Evolutionary conservation across 2,329 filamentous ascomycete genomes (phyloP).

Genomic region (Akanthomyces lecanii): DNA sequence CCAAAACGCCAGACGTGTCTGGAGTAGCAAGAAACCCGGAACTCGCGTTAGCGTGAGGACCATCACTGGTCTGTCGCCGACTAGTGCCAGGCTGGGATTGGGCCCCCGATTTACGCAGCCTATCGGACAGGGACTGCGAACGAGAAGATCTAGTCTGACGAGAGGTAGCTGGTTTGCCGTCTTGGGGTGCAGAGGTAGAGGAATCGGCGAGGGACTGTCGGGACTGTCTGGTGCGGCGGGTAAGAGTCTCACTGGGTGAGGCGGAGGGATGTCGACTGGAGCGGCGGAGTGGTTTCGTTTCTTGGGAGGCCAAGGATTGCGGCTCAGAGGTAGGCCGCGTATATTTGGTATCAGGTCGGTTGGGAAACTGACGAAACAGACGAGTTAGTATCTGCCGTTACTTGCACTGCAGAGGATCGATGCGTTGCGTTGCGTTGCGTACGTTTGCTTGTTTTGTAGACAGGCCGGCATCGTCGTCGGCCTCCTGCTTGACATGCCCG

Average conservation of each 20-base stretch:
- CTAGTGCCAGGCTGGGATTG: neutral
- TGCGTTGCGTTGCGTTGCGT: neutral
- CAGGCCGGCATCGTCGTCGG: slow-evolving; percentile 10
- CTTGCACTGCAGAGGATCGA: neutral
- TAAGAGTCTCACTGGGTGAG: slow-evolving; percentile 32
- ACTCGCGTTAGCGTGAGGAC: neutral
- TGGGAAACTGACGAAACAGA: neutral
- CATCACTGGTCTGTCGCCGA: slow-evolving; percentile 17
- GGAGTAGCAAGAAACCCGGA: slow-evolving; percentile 49
- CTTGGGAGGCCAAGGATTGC: neutral
- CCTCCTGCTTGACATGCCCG: slow-evolving; percentile 21
- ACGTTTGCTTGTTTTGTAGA: neutral
- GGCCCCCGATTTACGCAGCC: slow-evolving; percentile 32
- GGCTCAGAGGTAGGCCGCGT: neutral
- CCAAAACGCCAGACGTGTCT: slow-evolving; percentile 48
- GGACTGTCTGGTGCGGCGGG: slow-evolving; percentile 29
- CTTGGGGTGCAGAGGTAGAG: slow-evolving; percentile 23
- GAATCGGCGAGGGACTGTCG: slow-evolving; percentile 29
- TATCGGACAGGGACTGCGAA: slow-evolving; percentile 31
- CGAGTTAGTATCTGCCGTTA: neutral
- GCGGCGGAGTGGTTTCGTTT: slow-evolving; percentile 20
- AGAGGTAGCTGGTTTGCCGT: slow-evolving; percentile 21
- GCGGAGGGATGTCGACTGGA: slow-evolving; percentile 29
- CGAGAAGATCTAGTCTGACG: slow-evolving; percentile 28
- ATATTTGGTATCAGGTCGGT: neutral